Evolutionary conservation across 345 rosid species (phyloP), one percentile per base, ranked within the genome.

Genomic region (Camelina neglecta): DNA sequence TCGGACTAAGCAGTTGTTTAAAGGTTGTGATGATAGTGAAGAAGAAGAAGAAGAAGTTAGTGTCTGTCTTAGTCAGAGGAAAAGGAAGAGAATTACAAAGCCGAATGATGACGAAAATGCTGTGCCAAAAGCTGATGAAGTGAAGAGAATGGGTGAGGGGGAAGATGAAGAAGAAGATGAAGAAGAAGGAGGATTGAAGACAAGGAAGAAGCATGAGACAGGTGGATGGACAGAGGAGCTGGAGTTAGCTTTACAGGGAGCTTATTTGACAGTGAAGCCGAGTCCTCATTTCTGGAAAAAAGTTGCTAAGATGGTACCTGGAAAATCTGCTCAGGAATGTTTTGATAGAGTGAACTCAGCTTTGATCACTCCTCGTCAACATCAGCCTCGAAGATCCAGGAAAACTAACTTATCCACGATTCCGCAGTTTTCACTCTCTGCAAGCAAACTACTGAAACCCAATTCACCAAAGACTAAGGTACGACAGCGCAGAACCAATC

Each of bases 301-400:
- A 56, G 93, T 91, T 67, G 76, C 95, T 10, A 89, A 86, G 84
- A 74, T 87, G 97, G 97, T 92, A 21, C 92, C 92, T 36, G 96
- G 96, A 66, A 92, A 90, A 78, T 84, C 97, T 48, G 88, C 90
- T 8, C 90, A 88, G 68, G 96, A 90, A 51, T 92, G 97, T 82
- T 92, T 88, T 70, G 93, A 92, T 64, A 87, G 78, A 83, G 73
- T 92, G 51, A 84, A 92, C 79, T 81, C 89, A 66, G 86, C 85
- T 33, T 83, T 81, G 67, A 61, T 79, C 66, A 86, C 93, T 51
- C 93, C 96, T 13, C 84, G 82, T 68, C 89, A 86, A 70, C 71
- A 58, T 65, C 83, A 73, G 79, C 87, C 81, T 78, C 82, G 86
- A 36, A 90, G 87, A 80, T 78, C 84, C 39, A 83, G 66, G n/a